Base-by-base conservation (phyloP, 2,329 filamentous ascomycete species). In the Sordariomycetes sp. region DNA sequence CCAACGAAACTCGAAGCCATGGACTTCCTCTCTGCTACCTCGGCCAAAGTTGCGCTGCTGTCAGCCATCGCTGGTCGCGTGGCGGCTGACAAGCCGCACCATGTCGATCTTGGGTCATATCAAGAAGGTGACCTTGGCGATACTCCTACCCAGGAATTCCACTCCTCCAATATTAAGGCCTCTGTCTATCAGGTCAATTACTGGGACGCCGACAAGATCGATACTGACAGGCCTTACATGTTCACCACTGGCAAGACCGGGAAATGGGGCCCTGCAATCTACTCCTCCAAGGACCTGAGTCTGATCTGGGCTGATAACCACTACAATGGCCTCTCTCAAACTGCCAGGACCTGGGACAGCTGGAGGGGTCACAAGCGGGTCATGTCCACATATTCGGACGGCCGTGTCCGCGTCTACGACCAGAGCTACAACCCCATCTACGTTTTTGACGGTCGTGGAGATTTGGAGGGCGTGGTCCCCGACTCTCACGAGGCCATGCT, bases 401-500 rank as follows among this genome's bases (percentile, higher is more conserved):
- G 39, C 6, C 40, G 44, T 28, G 46, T 39, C 20, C 39, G 47
- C 8, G 45, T 58, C 32, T 46, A 48, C 37, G 51, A 58, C 35
- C 34, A 48, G 28, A 46, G 37, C 21, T 65, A 65, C 40, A 49
- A 58, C 19, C 44, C 55, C 26, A 49, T 54, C 21, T 54, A 54
- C 45, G 59, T 58, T 3, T 50, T 44, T 16, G 53, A 54, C 11
- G 40, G 58, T 12, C 43, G 41, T 6, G 54, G 53, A n/a, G 54
- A 50, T 1, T 37, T 48, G 7, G 50, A 50, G 6, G 58, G 67
- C 35, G 47, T 62, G 23, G 46, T 66, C 12, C 66, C 63, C 2
- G 35, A 47, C 1, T 46, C 61, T 33, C 57, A 55, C 23, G 61
- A 59, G 1, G 58, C 58, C n/a, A 47, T 67, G 23, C 54, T 66